phyloP scores from a whole-genome alignment of 116 monocot genomes.

The Trichopus zeylanicus region DNA sequence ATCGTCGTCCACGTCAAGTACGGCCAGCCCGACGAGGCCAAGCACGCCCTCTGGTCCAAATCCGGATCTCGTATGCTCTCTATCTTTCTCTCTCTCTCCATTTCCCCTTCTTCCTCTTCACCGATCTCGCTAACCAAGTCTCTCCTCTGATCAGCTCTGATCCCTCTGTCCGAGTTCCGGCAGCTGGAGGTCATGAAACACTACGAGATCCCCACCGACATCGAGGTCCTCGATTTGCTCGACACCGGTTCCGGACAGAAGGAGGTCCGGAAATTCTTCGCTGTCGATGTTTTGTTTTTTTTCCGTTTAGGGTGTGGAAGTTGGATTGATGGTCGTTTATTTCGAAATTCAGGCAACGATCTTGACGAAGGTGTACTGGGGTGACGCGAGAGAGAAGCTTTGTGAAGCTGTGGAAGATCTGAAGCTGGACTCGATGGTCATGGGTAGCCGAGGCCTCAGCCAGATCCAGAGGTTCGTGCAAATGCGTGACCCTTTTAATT shows the following conservation, averaged over 20 bases:
- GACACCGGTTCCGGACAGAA: constrained; percentile 44
- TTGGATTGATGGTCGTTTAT: background rate
- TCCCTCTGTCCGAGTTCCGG: constrained; percentile 39
- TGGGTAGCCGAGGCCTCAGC: constrained; percentile 65
- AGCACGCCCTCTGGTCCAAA: constrained; percentile 11
- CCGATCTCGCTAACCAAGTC: background rate
- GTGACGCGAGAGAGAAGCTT: constrained; percentile 68
- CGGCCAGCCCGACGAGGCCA: constrained; percentile 4
- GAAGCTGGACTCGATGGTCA: constrained; percentile 43
- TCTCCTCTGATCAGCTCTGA: constrained; percentile 25
- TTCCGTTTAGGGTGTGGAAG: background rate
- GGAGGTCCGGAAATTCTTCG: constrained; percentile 16
- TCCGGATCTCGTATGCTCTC: constrained; percentile 27
- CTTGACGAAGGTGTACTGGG: constrained; percentile 48
- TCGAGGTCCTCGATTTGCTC: constrained; percentile 35
- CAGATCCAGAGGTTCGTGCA: constrained; percentile 40
- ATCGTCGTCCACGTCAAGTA: constrained; percentile 28
- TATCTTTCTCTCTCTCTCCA: background rate
- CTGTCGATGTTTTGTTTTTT: background rate
- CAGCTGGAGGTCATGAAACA: constrained; percentile 29
- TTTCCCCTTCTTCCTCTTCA: no score
- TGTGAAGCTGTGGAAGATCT: constrained; percentile 46
- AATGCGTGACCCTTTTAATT: no score
- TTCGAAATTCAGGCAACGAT: constrained; percentile 25
- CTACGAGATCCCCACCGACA: constrained; percentile 22